A percentile compares a stretch with the other conserved stretches of the same genome.
Conservation (phyloP, 306 rosid genomes). For the Trifolium fragiferum region DNA sequence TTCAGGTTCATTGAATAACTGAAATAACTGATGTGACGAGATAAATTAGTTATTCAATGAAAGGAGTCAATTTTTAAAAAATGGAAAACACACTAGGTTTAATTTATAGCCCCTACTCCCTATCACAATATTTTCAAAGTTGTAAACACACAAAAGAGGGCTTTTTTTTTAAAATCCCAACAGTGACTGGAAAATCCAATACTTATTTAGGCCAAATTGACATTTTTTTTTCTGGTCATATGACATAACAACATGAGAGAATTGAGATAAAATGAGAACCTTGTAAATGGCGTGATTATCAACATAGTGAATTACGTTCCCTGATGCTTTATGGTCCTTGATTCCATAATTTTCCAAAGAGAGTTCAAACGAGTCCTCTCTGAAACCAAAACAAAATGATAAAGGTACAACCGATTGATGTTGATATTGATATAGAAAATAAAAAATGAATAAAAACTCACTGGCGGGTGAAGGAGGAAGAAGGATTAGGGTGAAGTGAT, state of each 20-base stretch:
- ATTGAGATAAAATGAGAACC: conserved; percentile 39
- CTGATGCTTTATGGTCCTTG: conserved; percentile 65
- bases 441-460: conserved; percentile 32
- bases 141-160: conserved; percentile 3
- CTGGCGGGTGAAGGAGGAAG: conserved; percentile 52
- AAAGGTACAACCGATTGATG: background rate
- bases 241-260: conserved; percentile 2
- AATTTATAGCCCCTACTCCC: background rate
- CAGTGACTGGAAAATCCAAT: no score
- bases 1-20: no score
- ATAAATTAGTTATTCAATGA: no score
- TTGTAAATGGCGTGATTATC: conserved; percentile 57
- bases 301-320: conserved; percentile 60
- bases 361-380: conserved; percentile 66
- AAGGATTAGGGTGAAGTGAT: conserved; percentile 56
- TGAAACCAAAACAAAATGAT: conserved; percentile 33
- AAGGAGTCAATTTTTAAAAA: background rate
- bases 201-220: background rate
- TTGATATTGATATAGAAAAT: background rate
- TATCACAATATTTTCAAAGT: background rate
- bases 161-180: background rate
- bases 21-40: no score
- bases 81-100: background rate
- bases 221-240: background rate
- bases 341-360: conserved; percentile 74